Evolutionary conservation across 228 moss, liverwort and hornwort genomes (phyloP).

Genomic region (Sphagnum magellanicum): DNA sequence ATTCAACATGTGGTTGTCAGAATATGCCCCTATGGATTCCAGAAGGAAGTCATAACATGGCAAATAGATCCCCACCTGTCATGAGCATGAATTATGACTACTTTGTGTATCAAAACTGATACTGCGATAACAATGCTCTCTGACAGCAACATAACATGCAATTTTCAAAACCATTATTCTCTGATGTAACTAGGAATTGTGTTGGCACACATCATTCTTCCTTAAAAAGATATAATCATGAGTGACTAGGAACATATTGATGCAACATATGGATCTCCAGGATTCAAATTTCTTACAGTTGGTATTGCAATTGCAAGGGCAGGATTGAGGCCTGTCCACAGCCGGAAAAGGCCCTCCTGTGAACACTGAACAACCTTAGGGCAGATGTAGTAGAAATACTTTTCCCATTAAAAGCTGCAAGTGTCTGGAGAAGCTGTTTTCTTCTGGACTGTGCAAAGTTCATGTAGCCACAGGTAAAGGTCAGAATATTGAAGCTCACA

Average conservation of each 20-base stretch:
- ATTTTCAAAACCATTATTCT: too few species aligned
- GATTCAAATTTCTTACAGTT: constrained; percentile 33
- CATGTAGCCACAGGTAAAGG: too few species aligned
- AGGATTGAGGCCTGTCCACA: constrained; percentile 47
- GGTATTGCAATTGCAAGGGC: constrained; percentile 49
- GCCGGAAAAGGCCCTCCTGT: constrained; percentile 52
- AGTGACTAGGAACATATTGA: constrained; percentile 53
- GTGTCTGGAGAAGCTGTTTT: neutral
- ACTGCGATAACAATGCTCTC: too few species aligned
- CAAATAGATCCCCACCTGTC: constrained; percentile 90
- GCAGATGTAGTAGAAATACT: neutral
- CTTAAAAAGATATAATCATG: neutral
- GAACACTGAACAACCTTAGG: constrained; percentile 1
- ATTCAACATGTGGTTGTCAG: constrained; percentile 33
- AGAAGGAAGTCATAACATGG: constrained; percentile 87
- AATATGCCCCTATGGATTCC: constrained; percentile 47
- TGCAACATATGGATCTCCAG: constrained; percentile 89
- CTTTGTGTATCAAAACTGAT: too few species aligned
- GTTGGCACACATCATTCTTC: too few species aligned
- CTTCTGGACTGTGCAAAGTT: neutral
- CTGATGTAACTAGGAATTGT: too few species aligned
- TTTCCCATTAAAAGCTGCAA: too few species aligned
- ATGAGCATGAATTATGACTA: too few species aligned
- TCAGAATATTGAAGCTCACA: neutral
- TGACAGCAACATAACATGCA: too few species aligned